Evolutionary conservation across 768 basidiomycete genomes (phyloP).

Genomic region (Boletus coccyginus): DNA sequence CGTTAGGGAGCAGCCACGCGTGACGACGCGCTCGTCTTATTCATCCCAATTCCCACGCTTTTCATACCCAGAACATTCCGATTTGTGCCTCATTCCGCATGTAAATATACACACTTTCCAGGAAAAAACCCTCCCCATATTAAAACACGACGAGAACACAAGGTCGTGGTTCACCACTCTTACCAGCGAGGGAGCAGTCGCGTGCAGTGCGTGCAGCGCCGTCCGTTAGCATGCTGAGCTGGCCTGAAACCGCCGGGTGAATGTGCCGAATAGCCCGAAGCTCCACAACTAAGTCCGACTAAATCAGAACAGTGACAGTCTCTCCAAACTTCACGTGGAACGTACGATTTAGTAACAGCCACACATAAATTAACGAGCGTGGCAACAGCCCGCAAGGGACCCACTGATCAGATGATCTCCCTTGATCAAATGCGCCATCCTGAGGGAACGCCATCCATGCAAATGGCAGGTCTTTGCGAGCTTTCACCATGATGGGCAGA

Average conservation of each 20-base stretch:
- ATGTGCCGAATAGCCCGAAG: conserved; percentile 14
- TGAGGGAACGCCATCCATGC: conserved; percentile 9
- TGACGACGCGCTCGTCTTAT: conserved; percentile 38
- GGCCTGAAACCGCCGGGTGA: conserved; percentile 14
- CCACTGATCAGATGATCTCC: conserved; percentile 18
- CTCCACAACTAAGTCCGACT: conserved; percentile 22
- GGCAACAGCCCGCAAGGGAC: conserved; percentile 11
- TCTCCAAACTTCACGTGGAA: conserved; percentile 26
- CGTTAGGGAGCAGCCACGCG: conserved; percentile 36
- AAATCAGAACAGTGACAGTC: conserved; percentile 21
- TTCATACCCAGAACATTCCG: conserved; percentile 24
- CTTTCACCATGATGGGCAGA: conserved; percentile 7
- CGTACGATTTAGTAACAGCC: conserved; percentile 18
- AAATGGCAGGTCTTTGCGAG: background rate
- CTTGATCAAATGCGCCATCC: conserved; percentile 25
- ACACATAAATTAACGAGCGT: conserved; percentile 5
- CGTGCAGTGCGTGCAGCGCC: background rate
- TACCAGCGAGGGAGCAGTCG: background rate
- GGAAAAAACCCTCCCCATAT: conserved; percentile 3
- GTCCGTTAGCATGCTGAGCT: conserved; percentile 1
- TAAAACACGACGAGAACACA: conserved; percentile 15
- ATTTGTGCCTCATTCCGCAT: conserved; percentile 18
- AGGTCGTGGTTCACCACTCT: conserved; percentile 3
- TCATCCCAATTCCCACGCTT: conserved; percentile 35
- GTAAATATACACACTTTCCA: conserved; percentile 12